These are phyloP conservation scores for Chlamydomonas sp. DNA, from an alignment of 139 green algal species.

Conservation along the genomic window DNA sequence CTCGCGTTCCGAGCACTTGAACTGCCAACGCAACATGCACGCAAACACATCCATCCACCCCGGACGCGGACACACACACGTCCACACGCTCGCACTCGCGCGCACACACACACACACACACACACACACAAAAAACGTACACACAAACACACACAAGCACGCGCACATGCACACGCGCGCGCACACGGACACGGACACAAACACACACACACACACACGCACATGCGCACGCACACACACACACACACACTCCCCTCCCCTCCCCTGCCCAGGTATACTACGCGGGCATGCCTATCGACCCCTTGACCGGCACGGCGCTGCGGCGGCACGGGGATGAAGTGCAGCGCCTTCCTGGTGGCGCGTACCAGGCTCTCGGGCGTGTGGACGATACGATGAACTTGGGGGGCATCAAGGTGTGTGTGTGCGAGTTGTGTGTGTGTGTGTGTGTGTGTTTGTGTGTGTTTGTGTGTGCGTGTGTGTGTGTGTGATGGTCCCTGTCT, in stretches of 20 bases:
- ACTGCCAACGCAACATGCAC: too few relatives aligned
- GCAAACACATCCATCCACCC: too few relatives aligned
- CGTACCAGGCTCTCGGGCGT: conserved; percentile 47
- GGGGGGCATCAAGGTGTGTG: conserved; percentile 32
- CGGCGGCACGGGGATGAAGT: conserved; percentile 87
- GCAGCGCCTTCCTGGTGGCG: conserved; percentile 53
- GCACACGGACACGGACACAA: too few relatives aligned
- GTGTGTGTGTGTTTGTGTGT: background rate
- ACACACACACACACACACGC: too few relatives aligned
- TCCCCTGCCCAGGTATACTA: conserved; percentile 65
- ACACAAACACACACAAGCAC: too few relatives aligned
- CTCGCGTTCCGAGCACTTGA: too few relatives aligned
- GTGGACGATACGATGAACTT: conserved; percentile 97
- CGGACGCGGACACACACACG: too few relatives aligned
- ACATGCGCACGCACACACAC: too few relatives aligned
- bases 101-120: too few relatives aligned
- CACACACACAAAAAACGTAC: too few relatives aligned
- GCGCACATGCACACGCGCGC: too few relatives aligned
- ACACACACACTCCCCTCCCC: background rate
- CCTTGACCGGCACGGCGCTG: conserved; percentile 36
- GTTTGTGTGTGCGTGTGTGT: background rate
- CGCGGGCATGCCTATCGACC: conserved; percentile 67
- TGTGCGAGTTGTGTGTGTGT: background rate
- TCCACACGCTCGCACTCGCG: too few relatives aligned
- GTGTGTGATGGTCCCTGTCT: background rate